Base-by-base conservation (phyloP, 1,139 yeast genomes). In the Pichia sp. region DNA sequence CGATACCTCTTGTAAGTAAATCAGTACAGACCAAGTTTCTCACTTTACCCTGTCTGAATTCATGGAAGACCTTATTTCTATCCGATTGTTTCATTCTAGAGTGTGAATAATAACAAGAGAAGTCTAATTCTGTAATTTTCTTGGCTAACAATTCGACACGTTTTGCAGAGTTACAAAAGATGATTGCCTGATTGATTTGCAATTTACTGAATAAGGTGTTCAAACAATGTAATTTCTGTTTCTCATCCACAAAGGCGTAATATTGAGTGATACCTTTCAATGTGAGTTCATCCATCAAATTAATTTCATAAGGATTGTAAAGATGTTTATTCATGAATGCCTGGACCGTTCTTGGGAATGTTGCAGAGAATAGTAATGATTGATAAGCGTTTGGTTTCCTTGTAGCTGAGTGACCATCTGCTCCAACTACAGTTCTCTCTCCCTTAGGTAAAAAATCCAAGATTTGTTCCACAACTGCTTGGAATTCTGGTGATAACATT, bases 21-120 rank as follows among this genome's bases (percentile, higher is more conserved):
- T 93, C 98, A 1, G 97, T 85, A 64, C 98, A 91, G 27, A 91
- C 98, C 55, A 91, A 72, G 56, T 93, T 91, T 67, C 98, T 83
- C 55, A 93, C 96, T 60, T 86, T 88, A 37, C 98, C 98, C 62
- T 87, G 95, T 71, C 98, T 84, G 63, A 91, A 93, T 60, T 91
- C 98, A 59, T 91, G 98, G 74, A 91, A 93, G 11, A 91, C 98
- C 60, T 88, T 85, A 67, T 91, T 93, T 72, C 98, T 84, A 39
- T 94, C 95, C 45, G 82, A 82, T 66, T 93, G 98, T 26, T 94
- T 91, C 98, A 91, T 93, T 60, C 80, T 84, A 10, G 98, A 97
- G 60, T 91, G 98, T 19, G 96, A 85, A 60, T 86, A 93, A 64
- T 82, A 91, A 69, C 98, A 91, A 6, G 98, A 91, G 60, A 82